Conservation (phyloP, 2,329 filamentous ascomycete genomes). For the Penicillium crustosum region DNA sequence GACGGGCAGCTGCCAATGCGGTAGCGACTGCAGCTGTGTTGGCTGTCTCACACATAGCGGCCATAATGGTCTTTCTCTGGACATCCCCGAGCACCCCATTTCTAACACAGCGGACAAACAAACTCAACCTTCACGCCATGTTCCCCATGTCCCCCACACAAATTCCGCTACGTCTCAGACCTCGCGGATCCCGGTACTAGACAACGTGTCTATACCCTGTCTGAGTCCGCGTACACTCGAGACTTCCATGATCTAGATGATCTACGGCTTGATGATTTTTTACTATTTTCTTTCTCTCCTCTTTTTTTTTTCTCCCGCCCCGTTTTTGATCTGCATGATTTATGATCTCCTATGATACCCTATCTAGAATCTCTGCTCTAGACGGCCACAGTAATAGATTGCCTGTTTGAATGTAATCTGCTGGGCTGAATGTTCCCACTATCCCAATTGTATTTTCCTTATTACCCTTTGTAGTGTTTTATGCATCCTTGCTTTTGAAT, state of each 20-base stretch:
- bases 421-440: not conserved
- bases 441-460: not conserved
- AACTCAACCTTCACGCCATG: not conserved
- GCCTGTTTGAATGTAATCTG: conserved; percentile 1
- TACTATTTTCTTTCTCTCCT: not conserved
- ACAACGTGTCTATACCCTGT: conserved; percentile 23
- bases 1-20: conserved; percentile 54
- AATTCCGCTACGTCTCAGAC: conserved; percentile 9
- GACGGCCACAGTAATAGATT: conserved; percentile 10
- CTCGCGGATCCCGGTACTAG: conserved; percentile 21
- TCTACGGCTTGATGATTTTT: conserved; percentile 2
- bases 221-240: conserved; percentile 25
- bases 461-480: not conserved
- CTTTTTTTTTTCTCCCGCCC: not conserved
- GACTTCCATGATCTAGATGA: conserved; percentile 22
- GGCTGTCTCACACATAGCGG: conserved; percentile 55
- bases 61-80: conserved; percentile 47
- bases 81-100: conserved; percentile 11
- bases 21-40: conserved; percentile 53
- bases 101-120: conserved; percentile 7
- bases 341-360: conserved; percentile 33
- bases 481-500: not conserved
- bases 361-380: conserved; percentile 18
- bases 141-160: not conserved
- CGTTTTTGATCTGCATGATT: conserved; percentile 17